Evolutionary conservation across 2,329 filamentous ascomycete genomes (phyloP), one percentile per base, ranked within the genome.

Genomic region (Hymenoscyphus albidus): DNA sequence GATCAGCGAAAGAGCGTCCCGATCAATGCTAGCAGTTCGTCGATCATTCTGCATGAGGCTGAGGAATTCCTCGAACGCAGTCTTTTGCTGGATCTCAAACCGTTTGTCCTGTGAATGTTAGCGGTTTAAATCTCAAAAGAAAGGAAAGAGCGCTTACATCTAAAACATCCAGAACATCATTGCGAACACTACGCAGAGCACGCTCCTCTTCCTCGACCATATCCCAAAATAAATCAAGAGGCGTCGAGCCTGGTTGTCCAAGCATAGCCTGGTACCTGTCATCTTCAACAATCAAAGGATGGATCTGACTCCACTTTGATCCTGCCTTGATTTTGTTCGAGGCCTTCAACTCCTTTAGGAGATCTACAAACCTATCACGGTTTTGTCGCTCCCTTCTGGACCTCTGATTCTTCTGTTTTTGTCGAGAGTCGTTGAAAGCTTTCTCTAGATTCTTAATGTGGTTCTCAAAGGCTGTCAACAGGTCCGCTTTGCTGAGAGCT

Each of bases 181-280:
- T 96, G 67, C 92, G 85, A 59, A 89, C 88, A 59, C 86, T 88
- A 67, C 93, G 89, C 58, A 97, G 81, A n/a, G 89, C 88, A 64
- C 91, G 87, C 74, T 99, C 94, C 76, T 98, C 93, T 76, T 97
- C 93, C 76, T 98, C 95, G 32, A 98, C 84, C 58, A 93, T 82
- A 76, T 99, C 95, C 92, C 94, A 97, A 80, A 99, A 98, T 6
- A 99, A 82, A 73, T 98, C 93, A 69, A 97, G 83, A 14, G 95
- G 92, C 4, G 87, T 90, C 4, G 93, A 97, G 63, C 94, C 93
- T 65, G 85, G 79, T 74, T 96, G 92, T 61, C 93, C 93, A 65
- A 93, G 84, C 82, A 97, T 92, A 68, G 87, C 88, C 71, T 82
- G 83, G 77, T 97, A 98, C 70, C 93, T 91, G 58, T 89, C 84